Percentiles rank a stretch among this genome's conserved stretches.
Conservation (phyloP, 2,329 filamentous ascomycete species). For the Lasiodiplodia sp. region DNA sequence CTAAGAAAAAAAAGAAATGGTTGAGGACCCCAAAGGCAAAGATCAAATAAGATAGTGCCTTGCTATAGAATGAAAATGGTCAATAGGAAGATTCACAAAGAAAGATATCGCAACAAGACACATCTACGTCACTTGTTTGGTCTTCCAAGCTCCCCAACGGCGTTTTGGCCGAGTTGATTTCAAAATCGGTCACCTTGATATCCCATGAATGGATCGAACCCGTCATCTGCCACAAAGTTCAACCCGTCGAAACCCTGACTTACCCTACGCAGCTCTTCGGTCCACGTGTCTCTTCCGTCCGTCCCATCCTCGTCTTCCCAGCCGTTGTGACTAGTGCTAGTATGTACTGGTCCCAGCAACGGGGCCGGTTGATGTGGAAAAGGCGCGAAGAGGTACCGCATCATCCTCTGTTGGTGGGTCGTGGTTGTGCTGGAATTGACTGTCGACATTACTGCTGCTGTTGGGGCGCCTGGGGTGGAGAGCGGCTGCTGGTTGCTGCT, state of each 20-base stretch:
- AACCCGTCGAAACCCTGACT: conserved; percentile 35
- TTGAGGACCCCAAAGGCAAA: not conserved
- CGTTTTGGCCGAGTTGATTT: not conserved
- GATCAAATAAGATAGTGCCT: not conserved
- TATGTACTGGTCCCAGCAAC: conserved; percentile 35
- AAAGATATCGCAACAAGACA: not conserved
- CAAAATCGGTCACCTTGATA: conserved; percentile 24
- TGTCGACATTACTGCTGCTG: not conserved
- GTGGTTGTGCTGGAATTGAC: not conserved
- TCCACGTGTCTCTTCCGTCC: conserved; percentile 29
- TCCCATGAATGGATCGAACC: conserved; percentile 38
- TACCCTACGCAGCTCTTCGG: conserved; percentile 32
- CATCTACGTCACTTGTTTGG: not conserved
- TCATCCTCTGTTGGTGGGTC: conserved; percentile 2
- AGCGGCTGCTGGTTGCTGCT: not conserved
- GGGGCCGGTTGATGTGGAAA: conserved; percentile 36
- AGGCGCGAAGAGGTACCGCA: conserved; percentile 36
- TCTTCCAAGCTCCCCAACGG: not conserved
- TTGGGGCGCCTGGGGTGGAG: conserved; percentile 18
- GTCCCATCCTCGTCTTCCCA: not conserved
- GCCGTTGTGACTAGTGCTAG: conserved; percentile 30
- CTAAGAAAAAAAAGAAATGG: not conserved
- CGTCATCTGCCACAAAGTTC: conserved; percentile 35
- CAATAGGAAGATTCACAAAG: not conserved
- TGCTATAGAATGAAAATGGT: not conserved